These are phyloP conservation scores for Torulaspora gathmanii DNA, from an alignment of 805 yeast genomes.

Conservation along the genomic window DNA sequence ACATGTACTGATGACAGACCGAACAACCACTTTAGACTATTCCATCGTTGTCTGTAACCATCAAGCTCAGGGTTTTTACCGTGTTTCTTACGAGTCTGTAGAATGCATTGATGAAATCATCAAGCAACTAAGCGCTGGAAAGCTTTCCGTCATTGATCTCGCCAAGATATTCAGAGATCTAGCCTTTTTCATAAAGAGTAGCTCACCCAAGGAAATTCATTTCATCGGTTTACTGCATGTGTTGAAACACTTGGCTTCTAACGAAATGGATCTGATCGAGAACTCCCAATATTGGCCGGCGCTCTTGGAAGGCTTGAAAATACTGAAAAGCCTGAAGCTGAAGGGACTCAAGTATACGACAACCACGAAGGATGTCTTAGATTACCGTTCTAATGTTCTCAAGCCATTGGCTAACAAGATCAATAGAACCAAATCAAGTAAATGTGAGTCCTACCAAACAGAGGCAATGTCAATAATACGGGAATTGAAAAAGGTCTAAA, in stretches of 20 bases:
- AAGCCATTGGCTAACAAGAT: constrained; percentile 32
- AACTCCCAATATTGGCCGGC: constrained; percentile 23
- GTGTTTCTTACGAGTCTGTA: constrained; percentile 42
- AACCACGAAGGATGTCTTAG: constrained; percentile 2
- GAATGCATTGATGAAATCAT: constrained; percentile 29
- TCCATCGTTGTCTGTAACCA: constrained; percentile 23
- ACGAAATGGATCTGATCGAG: constrained; percentile 17
- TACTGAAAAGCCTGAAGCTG: constrained; percentile 22
- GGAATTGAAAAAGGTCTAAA: neutral
- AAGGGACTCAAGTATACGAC: constrained; percentile 13
- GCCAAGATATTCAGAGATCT: constrained; percentile 37
- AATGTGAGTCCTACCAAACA: constrained; percentile 37
- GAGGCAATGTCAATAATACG: constrained; percentile 27
- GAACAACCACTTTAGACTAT: constrained; percentile 21
- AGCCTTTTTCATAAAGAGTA: constrained; percentile 28
- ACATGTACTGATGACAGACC: constrained; percentile 30
- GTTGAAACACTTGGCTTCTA: constrained; percentile 17
- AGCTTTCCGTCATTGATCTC: constrained; percentile 28
- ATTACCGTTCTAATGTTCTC: constrained; percentile 8
- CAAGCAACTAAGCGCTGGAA: constrained; percentile 16
- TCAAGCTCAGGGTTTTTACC: constrained; percentile 41
- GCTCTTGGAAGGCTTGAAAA: constrained; percentile 28
- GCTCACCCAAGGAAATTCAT: constrained; percentile 26
- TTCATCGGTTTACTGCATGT: constrained; percentile 30
- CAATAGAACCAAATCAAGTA: constrained; percentile 33